Evolutionary conservation across 768 basidiomycete genomes (phyloP), one percentile per base, ranked within the genome.

Genomic region (Termitomyces sp.): DNA sequence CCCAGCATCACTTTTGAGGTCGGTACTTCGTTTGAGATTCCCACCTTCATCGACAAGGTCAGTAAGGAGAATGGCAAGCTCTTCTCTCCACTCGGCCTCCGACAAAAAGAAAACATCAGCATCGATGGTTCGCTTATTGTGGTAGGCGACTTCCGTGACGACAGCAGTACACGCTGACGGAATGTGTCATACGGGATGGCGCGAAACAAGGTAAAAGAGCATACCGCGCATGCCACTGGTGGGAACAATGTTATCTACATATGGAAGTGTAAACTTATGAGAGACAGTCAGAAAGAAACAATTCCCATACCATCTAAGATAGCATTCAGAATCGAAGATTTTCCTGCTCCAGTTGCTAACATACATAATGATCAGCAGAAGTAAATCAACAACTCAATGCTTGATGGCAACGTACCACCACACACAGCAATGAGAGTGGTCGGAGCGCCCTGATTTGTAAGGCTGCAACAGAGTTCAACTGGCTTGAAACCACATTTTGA

Each of bases 151-250:
- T 61, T 84, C 82, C 0, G 84, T 85, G 3, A 84, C 82, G 26
- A 84, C 82, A 5, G 83, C 82, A 3, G 83, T 86, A 59, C 84
- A 86, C 8, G 84, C 84, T 84, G 38, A 45, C 30, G 55, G 47
- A 17, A 5, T 49, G 42, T 35, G 14, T 43, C 26, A 41, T 44
- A 10, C 41, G 24, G 5, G 19, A 34, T 21, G n/a, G 3, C 12
- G n/a, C 17, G 34, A 28, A 30, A 4, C 37, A 17, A 8, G 54
- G 45, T 17, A 34, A 48, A 11, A 56, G 28, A 17, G 62, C 62
- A 30, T 55, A 82, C 82, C 81, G 59, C 81, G 74, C 83, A 84
- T 84, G 24, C 83, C 83, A 57, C 80, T 83, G 5, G 84, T 85
- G 5, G 84, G 83, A 14, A 86, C 83, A 47, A 85, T 76, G 57